Conservation (phyloP, 331 rosid species). For the Cydonia oblonga region DNA sequence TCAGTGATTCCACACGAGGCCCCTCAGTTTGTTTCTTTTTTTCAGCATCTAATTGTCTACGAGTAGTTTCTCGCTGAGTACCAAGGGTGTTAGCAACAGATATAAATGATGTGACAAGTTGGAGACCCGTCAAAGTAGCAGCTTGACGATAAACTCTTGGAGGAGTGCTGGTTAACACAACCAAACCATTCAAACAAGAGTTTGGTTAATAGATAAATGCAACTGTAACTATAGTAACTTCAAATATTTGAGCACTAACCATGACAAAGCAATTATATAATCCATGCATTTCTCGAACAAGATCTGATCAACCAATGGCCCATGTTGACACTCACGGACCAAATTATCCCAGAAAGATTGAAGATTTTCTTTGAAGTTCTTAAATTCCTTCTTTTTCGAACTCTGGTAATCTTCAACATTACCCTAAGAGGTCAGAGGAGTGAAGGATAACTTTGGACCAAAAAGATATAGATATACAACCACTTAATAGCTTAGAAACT, state of each 20-base stretch:
- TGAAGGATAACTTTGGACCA: conserved; percentile 17
- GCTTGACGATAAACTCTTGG: conserved; percentile 95
- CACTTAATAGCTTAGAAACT: neutral
- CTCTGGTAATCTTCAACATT: conserved; percentile 80
- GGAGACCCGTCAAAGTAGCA: conserved; percentile 89
- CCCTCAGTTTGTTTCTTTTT: conserved; percentile 83
- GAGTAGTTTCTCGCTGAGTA: conserved; percentile 86
- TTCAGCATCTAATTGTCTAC: conserved; percentile 92
- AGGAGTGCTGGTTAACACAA: conserved; percentile 60
- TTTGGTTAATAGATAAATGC: conserved; percentile 6
- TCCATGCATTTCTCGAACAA: conserved; percentile 98
- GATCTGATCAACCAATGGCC: conserved; percentile 82
- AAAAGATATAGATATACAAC: conserved; percentile 1
- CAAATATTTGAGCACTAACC: conserved; percentile 41
- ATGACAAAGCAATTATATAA: conserved; percentile 84
- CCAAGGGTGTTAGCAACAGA: conserved; percentile 72
- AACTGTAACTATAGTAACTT: conserved; percentile 10
- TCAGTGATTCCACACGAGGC: conserved; percentile 83
- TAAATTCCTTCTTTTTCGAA: conserved; percentile 80
- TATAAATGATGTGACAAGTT: conserved; percentile 86
- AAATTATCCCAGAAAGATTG: conserved; percentile 75
- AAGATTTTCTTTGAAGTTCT: conserved; percentile 83
- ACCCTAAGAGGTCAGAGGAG: conserved; percentile 43
- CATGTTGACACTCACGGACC: conserved; percentile 83
- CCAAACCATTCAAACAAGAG: conserved; percentile 2